Conservation (phyloP, 768 basidiomycete genomes). For the Pisolithus albus region DNA sequence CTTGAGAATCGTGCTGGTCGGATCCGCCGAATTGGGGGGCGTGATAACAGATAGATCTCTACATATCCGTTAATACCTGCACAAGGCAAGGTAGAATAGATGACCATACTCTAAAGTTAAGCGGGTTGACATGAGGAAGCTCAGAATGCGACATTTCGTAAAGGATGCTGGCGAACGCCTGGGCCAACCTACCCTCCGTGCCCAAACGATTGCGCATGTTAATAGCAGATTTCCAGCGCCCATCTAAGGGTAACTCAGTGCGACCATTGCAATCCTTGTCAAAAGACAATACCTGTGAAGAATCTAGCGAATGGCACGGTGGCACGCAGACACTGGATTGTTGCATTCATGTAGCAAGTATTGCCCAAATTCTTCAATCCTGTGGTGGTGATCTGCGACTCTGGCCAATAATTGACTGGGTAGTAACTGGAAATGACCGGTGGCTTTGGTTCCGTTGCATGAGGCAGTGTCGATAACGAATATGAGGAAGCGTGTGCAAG, state of each 20-base stretch:
- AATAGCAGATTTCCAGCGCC: constrained; percentile 74
- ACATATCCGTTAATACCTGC: constrained; percentile 9
- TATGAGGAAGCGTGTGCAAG: constrained; percentile 33
- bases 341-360: constrained; percentile 99
- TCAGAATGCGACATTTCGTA: constrained; percentile 86
- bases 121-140: constrained; percentile 73
- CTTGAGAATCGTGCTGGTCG: constrained; percentile 96
- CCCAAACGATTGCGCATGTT: constrained; percentile 85
- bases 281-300: constrained; percentile 63
- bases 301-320: constrained; percentile 90
- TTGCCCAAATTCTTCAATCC: constrained; percentile 95
- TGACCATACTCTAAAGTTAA: constrained; percentile 70
- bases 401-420: constrained; percentile 79
- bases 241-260: constrained; percentile 40
- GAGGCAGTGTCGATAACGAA: constrained; percentile 16
- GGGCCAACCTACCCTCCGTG: constrained; percentile 75
- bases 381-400: constrained; percentile 68
- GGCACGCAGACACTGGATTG: constrained; percentile 92
- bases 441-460: constrained; percentile 40
- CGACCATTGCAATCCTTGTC: not conserved
- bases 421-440: constrained; percentile 72
- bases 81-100: constrained; percentile 16
- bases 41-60: constrained; percentile 55
- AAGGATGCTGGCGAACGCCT: constrained; percentile 76
- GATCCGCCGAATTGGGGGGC: constrained; percentile 73